Percentiles rank a stretch among this genome's conserved stretches.
Conservation (phyloP, 2,329 filamentous ascomycete species). For the Beauveria asiatica region DNA sequence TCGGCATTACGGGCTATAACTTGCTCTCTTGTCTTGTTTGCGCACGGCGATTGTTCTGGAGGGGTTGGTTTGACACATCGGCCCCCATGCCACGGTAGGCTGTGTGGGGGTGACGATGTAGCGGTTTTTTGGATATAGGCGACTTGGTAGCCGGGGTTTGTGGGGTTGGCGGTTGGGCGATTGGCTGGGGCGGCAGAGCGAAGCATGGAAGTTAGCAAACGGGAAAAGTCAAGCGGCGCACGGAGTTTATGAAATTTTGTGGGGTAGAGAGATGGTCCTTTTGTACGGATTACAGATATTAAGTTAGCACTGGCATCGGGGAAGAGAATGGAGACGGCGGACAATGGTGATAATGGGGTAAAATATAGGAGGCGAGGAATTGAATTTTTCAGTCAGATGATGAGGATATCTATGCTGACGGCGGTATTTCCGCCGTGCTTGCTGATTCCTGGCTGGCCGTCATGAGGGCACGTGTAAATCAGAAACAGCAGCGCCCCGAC, state of each 20-base stretch:
- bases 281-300: not conserved
- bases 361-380: no score
- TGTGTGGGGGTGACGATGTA: not conserved
- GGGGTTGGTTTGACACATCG: not conserved
- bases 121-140: conserved; percentile 2
- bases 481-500: no score
- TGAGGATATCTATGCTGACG: not conserved
- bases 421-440: not conserved
- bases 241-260: not conserved
- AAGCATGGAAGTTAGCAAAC: not conserved
- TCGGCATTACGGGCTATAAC: conserved; percentile 7
- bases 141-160: conserved; percentile 6
- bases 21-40: not conserved
- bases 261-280: not conserved
- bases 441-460: not conserved
- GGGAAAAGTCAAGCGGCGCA: not conserved
- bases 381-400: no score
- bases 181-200: not conserved
- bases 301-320: not conserved
- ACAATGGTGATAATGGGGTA: not conserved
- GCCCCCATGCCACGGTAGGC: not conserved
- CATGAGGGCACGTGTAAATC: no score
- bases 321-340: not conserved
- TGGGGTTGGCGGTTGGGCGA: not conserved
- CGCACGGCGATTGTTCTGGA: not conserved